Evolutionary conservation across 2,329 filamentous ascomycete species (phyloP).

Genomic region (Phialophora expanda): DNA sequence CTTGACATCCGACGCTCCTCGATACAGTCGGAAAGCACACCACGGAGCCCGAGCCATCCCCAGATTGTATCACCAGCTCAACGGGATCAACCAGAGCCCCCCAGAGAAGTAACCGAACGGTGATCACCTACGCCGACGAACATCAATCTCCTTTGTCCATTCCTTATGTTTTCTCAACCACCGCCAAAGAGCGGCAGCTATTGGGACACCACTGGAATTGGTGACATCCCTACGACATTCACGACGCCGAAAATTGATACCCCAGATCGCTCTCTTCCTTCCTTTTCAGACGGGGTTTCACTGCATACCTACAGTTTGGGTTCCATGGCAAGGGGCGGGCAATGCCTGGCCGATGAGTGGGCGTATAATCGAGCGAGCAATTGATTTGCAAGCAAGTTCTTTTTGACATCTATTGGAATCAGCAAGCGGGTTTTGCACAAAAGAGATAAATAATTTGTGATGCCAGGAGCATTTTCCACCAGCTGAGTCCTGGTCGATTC

Average conservation of each 20-base stretch:
- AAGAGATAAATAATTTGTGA: constrained; percentile 14
- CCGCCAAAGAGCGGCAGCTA: constrained; percentile 5
- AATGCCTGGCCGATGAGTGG: constrained; percentile 1
- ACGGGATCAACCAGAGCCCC: constrained; percentile 17
- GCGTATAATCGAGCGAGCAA: constrained; percentile 26
- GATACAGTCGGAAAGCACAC: constrained; percentile 52
- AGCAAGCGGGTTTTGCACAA: constrained; percentile 16
- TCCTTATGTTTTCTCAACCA: constrained; percentile 20
- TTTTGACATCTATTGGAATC: constrained; percentile 17
- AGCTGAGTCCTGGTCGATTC: constrained; percentile 16
- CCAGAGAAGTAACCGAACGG: constrained; percentile 14
- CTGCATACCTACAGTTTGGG: constrained; percentile 1
- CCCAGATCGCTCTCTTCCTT: constrained; percentile 31
- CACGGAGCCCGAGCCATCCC: constrained; percentile 26
- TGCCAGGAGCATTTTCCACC: neutral
- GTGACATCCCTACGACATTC: constrained; percentile 25
- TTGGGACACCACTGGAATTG: constrained; percentile 8
- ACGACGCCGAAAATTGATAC: constrained; percentile 29
- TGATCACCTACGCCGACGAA: neutral
- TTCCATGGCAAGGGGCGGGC: constrained; percentile 12
- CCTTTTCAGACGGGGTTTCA: constrained; percentile 9
- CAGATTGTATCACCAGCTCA: constrained; percentile 18
- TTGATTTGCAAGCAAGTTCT: constrained; percentile 26
- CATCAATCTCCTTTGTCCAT: constrained; percentile 26
- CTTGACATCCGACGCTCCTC: constrained; percentile 68